Base-by-base conservation (phyloP, 345 rosid genomes). In the Euphorbia lathyris region DNA sequence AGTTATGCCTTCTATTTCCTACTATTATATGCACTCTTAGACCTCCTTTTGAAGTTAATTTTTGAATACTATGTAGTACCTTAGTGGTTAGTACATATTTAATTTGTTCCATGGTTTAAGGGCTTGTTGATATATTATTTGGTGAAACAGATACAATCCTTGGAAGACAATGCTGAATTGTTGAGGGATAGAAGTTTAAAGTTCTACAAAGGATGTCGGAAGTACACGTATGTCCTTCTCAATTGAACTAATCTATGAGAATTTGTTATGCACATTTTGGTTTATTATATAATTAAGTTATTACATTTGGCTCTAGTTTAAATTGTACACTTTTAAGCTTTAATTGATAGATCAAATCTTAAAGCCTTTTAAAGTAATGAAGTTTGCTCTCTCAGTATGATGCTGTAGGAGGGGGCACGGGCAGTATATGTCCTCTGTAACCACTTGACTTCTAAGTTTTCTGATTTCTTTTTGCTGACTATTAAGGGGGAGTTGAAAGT, bases 201-300 rank as follows among this genome's bases (percentile, higher is more conserved):
- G 74, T 96, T 96, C 78, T 84, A 89, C 76, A 96, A 96, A 86
- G 99, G 99, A 69, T 90, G 97, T 72, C 84, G 98, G 52, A 96
- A 96, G 77, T 96, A 96, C 83, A 96, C 98, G 98, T 96, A 87
- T 68, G 97, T 64, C 55, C 43, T 58, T 66, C 67, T 14, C 14
- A 42, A 22, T 65, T 11, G 14, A 48, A 29, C 14, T 47, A 27
- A 47, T 47, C 57, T 45, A 26, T 14, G 32, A 42, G 27, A 42
- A 43, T 43, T 4, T 43, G 51, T 63, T 19, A 1, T 65, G 23
- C 27, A 14, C 0, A 12, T 14, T 4, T 14, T 65, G 55, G 38
- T 27, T 47, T 36, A 45, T 26, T 9, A 5, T 3, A 9, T 29
- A 22, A 10, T 4, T 45, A 20, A 47, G 9, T 3, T 17, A 23